Base-by-base conservation (phyloP, 352 stramenopile genomes). In the Phytophthora idaei region DNA sequence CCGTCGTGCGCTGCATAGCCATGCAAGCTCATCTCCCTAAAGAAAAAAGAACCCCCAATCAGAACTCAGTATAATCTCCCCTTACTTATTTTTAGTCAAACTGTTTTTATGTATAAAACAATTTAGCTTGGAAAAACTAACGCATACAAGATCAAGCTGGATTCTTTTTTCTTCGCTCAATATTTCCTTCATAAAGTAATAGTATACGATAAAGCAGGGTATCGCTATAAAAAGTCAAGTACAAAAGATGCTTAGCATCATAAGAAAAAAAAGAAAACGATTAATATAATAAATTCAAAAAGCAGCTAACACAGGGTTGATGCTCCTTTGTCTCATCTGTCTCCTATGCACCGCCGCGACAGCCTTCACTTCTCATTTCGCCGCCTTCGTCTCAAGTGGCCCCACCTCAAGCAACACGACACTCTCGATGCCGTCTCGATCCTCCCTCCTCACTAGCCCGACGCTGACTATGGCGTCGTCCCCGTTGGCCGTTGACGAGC, bases 311-410 rank as follows among this genome's bases (percentile, higher is more conserved):
- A 54, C 47, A 41, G 15, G 21, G 51, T 39, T 47, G 36, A 48
- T 28, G 32, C 34, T 5, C 21, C 10, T 14, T 14, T 42, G 36
- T 6, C 36, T 41, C 48, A 14, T 25, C 37, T 58, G 25, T 48
- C 36, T 49, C 51, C 37, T 49, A 8, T 29, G 53, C 53, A 42
- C 39, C 28, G 29, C 51, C 12, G 21, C 17, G 4, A 4, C 8
- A 28, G 21, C 37, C 36, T 47, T 69, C 67, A 78, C 44, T 75
- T 75, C 54, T 49, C 61, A 73, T 65, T 75, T 51, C 17, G 39
- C 69, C 29, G 50, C 15, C 52, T 76, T 42, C 53, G 17, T 52
- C 63, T 61, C 68, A 76, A 69, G 63, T 70, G 67, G 60, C 39
- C 54, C 51, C 57, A 32, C 45, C 21, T 36, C 41, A 55, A 42